phyloP scores from a whole-genome alignment of 371 early-diverging fungal genomes.

The Actinomortierella ambigua region DNA sequence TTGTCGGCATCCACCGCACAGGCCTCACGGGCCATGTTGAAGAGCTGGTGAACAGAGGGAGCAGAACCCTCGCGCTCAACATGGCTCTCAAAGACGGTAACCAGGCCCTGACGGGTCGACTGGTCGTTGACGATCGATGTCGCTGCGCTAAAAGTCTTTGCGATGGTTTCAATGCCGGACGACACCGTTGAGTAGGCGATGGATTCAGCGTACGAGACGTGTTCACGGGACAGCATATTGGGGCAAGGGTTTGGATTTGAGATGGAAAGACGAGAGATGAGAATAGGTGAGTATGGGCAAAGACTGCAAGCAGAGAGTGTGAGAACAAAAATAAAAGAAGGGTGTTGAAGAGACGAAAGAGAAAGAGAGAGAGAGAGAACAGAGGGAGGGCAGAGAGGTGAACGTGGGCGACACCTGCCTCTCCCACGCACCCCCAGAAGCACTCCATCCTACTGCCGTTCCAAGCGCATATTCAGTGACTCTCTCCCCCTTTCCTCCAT shows the following conservation, averaged over 20 bases:
- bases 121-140: slow-evolving; percentile 43
- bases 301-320: no score
- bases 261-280: no score
- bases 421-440: no score
- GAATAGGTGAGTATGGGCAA: no score
- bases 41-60: slow-evolving; percentile 43
- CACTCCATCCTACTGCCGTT: no score
- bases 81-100: slow-evolving; percentile 28
- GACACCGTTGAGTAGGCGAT: no score
- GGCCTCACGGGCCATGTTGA: slow-evolving; percentile 46
- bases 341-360: background rate
- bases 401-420: no score
- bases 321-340: no score
- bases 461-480: no score
- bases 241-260: no score
- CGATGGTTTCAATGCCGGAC: background rate
- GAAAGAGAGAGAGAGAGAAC: background rate
- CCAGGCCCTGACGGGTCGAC: slow-evolving; percentile 30
- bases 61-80: slow-evolving; percentile 27
- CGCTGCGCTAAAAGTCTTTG: slow-evolving; percentile 42
- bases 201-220: no score
- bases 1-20: slow-evolving; percentile 53
- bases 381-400: background rate
- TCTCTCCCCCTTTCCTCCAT: background rate
- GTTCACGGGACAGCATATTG: no score